phyloP scores from a whole-genome alignment of 257 asterid genomes.

The Plantago ovata region DNA sequence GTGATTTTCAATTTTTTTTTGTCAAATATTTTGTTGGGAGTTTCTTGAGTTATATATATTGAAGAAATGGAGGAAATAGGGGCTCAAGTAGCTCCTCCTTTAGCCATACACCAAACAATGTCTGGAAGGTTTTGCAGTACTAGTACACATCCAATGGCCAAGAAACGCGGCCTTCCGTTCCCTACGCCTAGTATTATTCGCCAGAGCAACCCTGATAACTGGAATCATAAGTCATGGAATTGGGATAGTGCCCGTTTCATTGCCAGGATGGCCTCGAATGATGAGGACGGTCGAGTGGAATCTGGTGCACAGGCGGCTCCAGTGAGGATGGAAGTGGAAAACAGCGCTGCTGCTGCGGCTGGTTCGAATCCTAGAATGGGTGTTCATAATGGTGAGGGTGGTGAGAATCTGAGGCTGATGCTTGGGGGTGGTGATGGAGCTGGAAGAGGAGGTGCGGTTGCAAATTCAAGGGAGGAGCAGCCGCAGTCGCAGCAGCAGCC shows the following conservation, averaged over 20 bases:
- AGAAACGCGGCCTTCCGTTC: slow-evolving; percentile 57
- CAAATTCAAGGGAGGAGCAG: slow-evolving; percentile 37
- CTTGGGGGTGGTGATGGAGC: slow-evolving; percentile 40
- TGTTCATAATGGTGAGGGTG: slow-evolving; percentile 23
- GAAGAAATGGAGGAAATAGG: slow-evolving; percentile 60
- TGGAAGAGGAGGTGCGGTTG: slow-evolving; percentile 23
- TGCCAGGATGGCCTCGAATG: slow-evolving; percentile 49
- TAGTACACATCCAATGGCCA: slow-evolving; percentile 37
- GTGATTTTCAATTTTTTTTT: slow-evolving; percentile 8
- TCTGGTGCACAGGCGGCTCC: not conserved
- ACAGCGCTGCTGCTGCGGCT: too few species aligned
- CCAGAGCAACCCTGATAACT: slow-evolving; percentile 36
- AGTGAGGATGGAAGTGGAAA: slow-evolving; percentile 10
- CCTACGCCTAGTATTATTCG: slow-evolving; percentile 27
- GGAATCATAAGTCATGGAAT: slow-evolving; percentile 70
- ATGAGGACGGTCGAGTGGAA: slow-evolving; percentile 8
- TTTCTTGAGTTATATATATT: slow-evolving; percentile 8
- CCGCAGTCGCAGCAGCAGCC: too few species aligned
- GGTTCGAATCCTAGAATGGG: too few species aligned
- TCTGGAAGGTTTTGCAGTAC: slow-evolving; percentile 36
- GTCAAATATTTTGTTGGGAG: not conserved
- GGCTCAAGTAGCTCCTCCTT: slow-evolving; percentile 50
- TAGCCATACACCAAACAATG: slow-evolving; percentile 45
- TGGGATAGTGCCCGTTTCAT: slow-evolving; percentile 77
- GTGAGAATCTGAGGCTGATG: slow-evolving; percentile 38